Base-by-base conservation (phyloP, 164 flowering plant genomes). In the Taxillus chinensis region DNA sequence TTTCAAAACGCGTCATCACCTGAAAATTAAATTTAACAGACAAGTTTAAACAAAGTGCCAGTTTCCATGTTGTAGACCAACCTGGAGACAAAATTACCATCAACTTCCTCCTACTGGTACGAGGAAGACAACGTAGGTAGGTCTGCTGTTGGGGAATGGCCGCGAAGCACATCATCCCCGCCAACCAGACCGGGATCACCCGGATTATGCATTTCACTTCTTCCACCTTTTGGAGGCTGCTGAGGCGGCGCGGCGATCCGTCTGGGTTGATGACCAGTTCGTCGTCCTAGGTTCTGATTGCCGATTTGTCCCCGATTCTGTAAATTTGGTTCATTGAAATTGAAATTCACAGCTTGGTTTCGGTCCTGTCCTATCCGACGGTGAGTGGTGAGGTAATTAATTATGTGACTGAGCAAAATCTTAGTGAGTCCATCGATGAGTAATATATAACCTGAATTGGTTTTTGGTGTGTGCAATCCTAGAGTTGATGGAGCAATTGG, bases 71-170 rank as follows among this genome's bases (percentile, higher is more conserved):
- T 53, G 14, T 14, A 53, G 4, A 67, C 73, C 39, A 51, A 86
- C 96, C 91, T 89, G 96, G 41, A 89, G 85, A 76, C 41, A 6
- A 14, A 43, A 6, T 60, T 75, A 84, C 88, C 85, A 80, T 87
- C 63, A 73, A 64, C 67, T 82, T 87, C 78, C 80, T 87, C 71
- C 73, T 65, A 50, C 66, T 78, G 53, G 68, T 67, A n/a, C n/a
- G n/a, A n/a, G 85, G 64, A 73, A 75, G 46, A 81, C 77, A 5
- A 60, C 61, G 55, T 60, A 81, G 41, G 75, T 80, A n/a, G n/a
- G n/a, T n/a, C 2, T 66, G 61, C 57, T 77, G 71, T 39, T 75
- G 73, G 17, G 42, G 59, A 5, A 61, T 61, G 8, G 79, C 74
- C 8, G 70, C 56, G 41, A 56, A 59, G 75, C 67, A 71, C 14